Evolutionary conservation across 768 basidiomycete genomes (phyloP), one percentile per base, ranked within the genome.

Genomic region (Lactarius vividus): DNA sequence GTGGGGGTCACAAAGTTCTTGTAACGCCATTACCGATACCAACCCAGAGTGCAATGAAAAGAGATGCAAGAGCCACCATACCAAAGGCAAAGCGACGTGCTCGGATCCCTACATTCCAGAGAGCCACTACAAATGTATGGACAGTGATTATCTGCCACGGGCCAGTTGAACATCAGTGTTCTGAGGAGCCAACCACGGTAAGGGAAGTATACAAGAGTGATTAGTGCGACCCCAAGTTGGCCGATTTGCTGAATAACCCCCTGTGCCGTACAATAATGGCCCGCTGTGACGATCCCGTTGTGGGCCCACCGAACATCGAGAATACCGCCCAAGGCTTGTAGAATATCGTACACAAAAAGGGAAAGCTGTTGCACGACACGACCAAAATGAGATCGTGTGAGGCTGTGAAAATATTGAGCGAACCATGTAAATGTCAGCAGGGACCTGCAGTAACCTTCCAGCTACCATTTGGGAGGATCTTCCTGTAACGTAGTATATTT

Each of bases 391-490:
- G 59, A 28, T 53, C 23, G n/a, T 23, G 59, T 3, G 37, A 39
- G 26, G 35, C 6, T 3, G 1, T 53, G 18, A 42, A 26, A 18
- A 31, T 26, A 10, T 37, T 4, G 39, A 9, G 56, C 72, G 57
- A 35, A 79, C 80, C 76, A 82, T 78, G 57, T 81, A 76, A n/a
- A 79, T 67, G 66, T 82, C 80, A 59, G 78, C 74, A 8, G 80
- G 79, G 44, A 74, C 72, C 59, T 73, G 73, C 26, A 81, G 71
- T 11, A 79, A 68, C 33, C 33, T 42, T 55, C 69, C 69, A 68
- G 13, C 52, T 53, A 18, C 57, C 67, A 4, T 31, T 4, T 16
- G 63, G 58, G 1, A 59, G 33, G 2, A 1, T 35, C 26, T 2
- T 69, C 23, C 26, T 53, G 44, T 70, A 63, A 44, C 60, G 64